Evolutionary conservation across 805 yeast genomes (phyloP).

Genomic region (Candida manassasensis): DNA sequence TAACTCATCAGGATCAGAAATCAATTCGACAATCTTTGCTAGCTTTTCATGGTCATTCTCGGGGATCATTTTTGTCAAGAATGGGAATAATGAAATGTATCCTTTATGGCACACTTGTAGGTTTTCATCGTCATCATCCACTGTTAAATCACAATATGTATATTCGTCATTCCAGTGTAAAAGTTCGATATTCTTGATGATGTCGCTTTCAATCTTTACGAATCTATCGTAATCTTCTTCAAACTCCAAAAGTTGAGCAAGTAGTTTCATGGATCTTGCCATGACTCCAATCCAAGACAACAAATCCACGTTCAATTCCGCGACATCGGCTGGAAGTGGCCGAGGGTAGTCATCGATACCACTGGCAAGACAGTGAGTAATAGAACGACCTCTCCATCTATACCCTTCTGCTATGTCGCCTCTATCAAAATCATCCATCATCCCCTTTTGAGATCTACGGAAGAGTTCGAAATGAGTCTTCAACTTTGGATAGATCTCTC

Average conservation of each 20-base stretch:
- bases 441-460: slow-evolving; percentile 74
- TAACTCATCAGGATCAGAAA: slow-evolving; percentile 66
- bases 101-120: slow-evolving; percentile 81
- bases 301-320: slow-evolving; percentile 87
- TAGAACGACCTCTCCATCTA: slow-evolving; percentile 91
- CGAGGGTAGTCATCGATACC: slow-evolving; percentile 97
- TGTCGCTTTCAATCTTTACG: slow-evolving; percentile 47
- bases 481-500: slow-evolving; percentile 68
- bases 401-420: slow-evolving; percentile 54
- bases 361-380: slow-evolving; percentile 80
- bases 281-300: slow-evolving; percentile 91
- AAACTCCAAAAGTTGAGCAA: slow-evolving; percentile 60
- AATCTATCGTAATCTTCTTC: slow-evolving; percentile 57
- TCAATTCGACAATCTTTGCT: slow-evolving; percentile 46
- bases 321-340: slow-evolving; percentile 71
- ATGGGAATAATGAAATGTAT: slow-evolving; percentile 82
- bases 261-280: slow-evolving; percentile 73
- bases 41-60: slow-evolving; percentile 44
- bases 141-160: slow-evolving; percentile 78
- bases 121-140: slow-evolving; percentile 66
- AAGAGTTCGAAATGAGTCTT: slow-evolving; percentile 82
- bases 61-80: slow-evolving; percentile 60
- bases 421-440: slow-evolving; percentile 65
- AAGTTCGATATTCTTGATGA: slow-evolving; percentile 60
- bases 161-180: slow-evolving; percentile 76